Evolutionary conservation across 2,329 filamentous ascomycete genomes (phyloP).

Genomic region (Exophiala phaeomuriformis): DNA sequence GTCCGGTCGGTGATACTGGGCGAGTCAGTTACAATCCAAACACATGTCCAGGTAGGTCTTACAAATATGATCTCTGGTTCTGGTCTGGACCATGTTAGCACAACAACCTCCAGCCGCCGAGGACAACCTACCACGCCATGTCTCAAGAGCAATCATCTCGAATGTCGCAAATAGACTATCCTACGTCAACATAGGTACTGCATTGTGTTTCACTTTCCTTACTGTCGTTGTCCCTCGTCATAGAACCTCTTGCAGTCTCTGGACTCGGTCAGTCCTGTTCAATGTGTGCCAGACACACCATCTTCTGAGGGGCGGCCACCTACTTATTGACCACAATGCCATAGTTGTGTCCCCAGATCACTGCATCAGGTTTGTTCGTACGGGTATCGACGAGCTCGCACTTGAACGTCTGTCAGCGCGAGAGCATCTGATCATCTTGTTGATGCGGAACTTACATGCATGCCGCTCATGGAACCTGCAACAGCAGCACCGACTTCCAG

Average conservation of each 20-base stretch:
- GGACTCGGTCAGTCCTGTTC: background rate
- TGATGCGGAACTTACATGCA: conserved; percentile 28
- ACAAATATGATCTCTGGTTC: conserved; percentile 37
- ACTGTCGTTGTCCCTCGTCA: conserved; percentile 34
- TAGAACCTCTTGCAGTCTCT: conserved; percentile 36
- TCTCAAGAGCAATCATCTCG: conserved; percentile 38
- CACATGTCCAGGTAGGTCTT: background rate
- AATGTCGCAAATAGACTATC: conserved; percentile 37
- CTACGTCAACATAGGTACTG: background rate
- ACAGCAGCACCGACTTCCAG: conserved; percentile 38
- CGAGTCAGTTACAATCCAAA: background rate
- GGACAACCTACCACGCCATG: conserved; percentile 29
- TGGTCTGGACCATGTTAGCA: conserved; percentile 28
- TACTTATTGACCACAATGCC: conserved; percentile 38
- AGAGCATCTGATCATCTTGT: too few relatives aligned
- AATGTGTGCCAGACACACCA: background rate
- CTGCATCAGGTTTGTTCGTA: conserved; percentile 37
- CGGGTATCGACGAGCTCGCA: conserved; percentile 39
- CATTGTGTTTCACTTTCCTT: background rate
- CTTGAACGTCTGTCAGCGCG: background rate
- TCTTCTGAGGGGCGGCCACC: background rate
- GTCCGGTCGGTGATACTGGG: conserved; percentile 33
- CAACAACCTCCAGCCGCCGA: too few relatives aligned
- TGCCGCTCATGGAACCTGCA: conserved; percentile 37
- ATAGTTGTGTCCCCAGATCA: conserved; percentile 39